These are phyloP conservation scores for Wickerhamiella lipophila DNA, from an alignment of 805 yeast genomes.

Conservation along the genomic window DNA sequence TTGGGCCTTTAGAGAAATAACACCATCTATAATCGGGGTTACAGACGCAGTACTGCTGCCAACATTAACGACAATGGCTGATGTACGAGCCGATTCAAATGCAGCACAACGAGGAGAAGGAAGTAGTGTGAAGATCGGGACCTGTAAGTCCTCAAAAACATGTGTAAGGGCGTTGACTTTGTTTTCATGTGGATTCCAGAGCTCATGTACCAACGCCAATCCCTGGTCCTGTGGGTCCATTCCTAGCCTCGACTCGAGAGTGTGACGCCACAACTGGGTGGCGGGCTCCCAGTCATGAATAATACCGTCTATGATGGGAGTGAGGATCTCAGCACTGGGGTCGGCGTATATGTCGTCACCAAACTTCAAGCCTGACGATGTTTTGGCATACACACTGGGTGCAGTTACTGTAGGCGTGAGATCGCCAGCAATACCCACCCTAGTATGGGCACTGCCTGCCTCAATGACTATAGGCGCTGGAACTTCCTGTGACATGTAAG, in stretches of 20 bases:
- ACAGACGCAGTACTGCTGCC: constrained; percentile 70
- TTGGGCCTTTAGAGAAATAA: constrained; percentile 32
- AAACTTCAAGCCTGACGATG: constrained; percentile 21
- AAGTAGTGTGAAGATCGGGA: constrained; percentile 71
- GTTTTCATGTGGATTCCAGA: constrained; percentile 62
- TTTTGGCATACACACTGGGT: constrained; percentile 54
- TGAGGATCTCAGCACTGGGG: constrained; percentile 19
- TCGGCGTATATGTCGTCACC: constrained; percentile 16
- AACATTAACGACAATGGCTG: constrained; percentile 71
- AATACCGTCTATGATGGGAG: constrained; percentile 24
- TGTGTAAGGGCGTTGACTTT: constrained; percentile 59
- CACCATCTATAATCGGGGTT: constrained; percentile 32
- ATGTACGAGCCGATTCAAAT: constrained; percentile 77
- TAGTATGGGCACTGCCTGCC: constrained; percentile 73
- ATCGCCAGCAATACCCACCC: constrained; percentile 86
- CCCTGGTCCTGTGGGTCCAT: constrained; percentile 61
- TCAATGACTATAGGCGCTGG: constrained; percentile 82
- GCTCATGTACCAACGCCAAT: constrained; percentile 69
- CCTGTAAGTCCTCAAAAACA: constrained; percentile 53
- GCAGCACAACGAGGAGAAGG: constrained; percentile 76
- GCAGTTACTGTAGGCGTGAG: constrained; percentile 65
- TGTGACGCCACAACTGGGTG: constrained; percentile 48
- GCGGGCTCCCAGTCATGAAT: constrained; percentile 74
- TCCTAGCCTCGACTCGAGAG: constrained; percentile 42
- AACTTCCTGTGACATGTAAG: constrained; percentile 40